Conservation (phyloP, 768 basidiomycete genomes). For the Leccinellum rugosiceps region DNA sequence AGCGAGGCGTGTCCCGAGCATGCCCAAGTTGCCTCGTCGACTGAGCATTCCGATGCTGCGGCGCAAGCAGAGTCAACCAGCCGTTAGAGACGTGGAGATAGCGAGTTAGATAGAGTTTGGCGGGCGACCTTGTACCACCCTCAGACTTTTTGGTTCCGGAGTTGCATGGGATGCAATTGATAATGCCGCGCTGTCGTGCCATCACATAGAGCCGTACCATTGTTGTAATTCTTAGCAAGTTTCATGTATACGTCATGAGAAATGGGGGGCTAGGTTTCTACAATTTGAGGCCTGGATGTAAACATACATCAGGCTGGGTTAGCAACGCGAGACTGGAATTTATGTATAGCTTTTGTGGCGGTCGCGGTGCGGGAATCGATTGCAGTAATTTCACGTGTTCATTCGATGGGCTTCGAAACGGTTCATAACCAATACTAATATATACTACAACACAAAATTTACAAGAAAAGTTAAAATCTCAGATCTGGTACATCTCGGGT, state of each 20-base stretch:
- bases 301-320: too few species aligned
- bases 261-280: not conserved
- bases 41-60: constrained; percentile 29
- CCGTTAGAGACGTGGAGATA: not conserved
- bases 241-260: not conserved
- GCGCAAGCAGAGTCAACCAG: constrained; percentile 24
- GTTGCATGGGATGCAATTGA: not conserved
- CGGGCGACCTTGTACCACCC: not conserved
- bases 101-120: not conserved
- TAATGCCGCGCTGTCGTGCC: not conserved
- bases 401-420: too few species aligned
- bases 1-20: constrained; percentile 16
- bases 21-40: constrained; percentile 25
- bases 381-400: too few species aligned
- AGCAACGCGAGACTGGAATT: too few species aligned
- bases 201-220: not conserved
- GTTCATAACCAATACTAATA: too few species aligned
- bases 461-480: too few species aligned
- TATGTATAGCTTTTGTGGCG: too few species aligned
- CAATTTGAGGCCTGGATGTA: too few species aligned
- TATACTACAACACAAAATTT: too few species aligned
- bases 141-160: not conserved
- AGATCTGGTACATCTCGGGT: too few species aligned
- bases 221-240: not conserved
- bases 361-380: too few species aligned